Evolutionary conservation across 352 stramenopile genomes (phyloP).

Genomic region (Phytophthora litchii): DNA sequence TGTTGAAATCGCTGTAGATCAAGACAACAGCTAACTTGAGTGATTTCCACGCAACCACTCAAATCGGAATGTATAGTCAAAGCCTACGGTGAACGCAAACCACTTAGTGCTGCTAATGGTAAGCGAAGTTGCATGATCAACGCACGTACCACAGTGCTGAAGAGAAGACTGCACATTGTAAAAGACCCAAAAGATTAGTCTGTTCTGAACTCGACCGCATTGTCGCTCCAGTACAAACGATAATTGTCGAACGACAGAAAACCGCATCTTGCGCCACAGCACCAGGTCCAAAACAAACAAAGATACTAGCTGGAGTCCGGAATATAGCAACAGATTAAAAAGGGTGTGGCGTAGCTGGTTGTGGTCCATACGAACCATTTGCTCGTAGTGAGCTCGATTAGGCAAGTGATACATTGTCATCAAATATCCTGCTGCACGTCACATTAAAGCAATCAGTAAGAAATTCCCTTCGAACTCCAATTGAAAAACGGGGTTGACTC

Average conservation of each 20-base stretch:
- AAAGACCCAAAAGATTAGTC: constrained; percentile 42
- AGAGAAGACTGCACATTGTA: constrained; percentile 35
- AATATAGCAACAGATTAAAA: constrained; percentile 33
- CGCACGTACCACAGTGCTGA: constrained; percentile 30
- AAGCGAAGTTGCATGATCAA: too few relatives aligned
- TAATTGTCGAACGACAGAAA: constrained; percentile 36
- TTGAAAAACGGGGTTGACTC: neutral
- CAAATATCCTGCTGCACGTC: constrained; percentile 10
- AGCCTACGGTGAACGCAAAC: neutral
- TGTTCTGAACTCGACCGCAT: constrained; percentile 30
- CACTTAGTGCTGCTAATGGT: too few relatives aligned
- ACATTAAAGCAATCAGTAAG: constrained; percentile 10
- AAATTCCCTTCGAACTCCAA: too few relatives aligned
- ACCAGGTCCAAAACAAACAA: constrained; percentile 29
- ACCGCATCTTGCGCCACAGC: constrained; percentile 20
- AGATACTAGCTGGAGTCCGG: constrained; percentile 37
- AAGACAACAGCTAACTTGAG: neutral
- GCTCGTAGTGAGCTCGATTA: constrained; percentile 32
- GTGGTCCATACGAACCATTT: constrained; percentile 22
- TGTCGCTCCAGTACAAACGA: constrained; percentile 47
- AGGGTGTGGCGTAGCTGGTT: constrained; percentile 10
- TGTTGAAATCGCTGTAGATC: too few relatives aligned
- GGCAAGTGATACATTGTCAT: constrained; percentile 28
- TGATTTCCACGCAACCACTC: constrained; percentile 15
- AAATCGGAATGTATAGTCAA: constrained; percentile 33